Percentiles rank a stretch among this genome's conserved stretches.
Evolutionary conservation across 345 rosid species (phyloP).

Genomic region (Carallia brachiata): DNA sequence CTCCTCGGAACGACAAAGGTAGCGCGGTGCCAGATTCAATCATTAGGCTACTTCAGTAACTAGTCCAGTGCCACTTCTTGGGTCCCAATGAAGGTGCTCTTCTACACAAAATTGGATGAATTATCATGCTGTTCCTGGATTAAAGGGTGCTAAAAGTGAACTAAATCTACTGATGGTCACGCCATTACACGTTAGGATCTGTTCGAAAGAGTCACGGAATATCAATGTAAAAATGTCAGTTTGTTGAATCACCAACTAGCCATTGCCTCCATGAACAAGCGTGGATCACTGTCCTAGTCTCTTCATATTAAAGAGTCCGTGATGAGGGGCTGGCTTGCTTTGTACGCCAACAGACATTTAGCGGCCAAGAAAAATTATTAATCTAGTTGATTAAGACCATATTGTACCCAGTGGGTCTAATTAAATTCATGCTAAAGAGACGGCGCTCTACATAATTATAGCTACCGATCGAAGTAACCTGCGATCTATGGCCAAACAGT

Average conservation of each 20-base stretch:
- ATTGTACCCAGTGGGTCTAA: too few species aligned
- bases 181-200: constrained; percentile 15
- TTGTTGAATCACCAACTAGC: neutral
- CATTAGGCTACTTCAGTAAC: constrained; percentile 13
- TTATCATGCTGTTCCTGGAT: constrained; percentile 31
- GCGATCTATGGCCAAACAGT: neutral
- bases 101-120: constrained; percentile 35
- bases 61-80: too few species aligned
- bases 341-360: too few species aligned
- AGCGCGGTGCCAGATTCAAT: too few species aligned
- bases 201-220: constrained; percentile 14
- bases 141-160: constrained; percentile 36
- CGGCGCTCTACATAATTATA: neutral
- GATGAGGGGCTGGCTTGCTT: too few species aligned
- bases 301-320: too few species aligned
- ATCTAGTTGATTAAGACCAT: too few species aligned
- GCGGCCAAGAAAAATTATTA: too few species aligned
- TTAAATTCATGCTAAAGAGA: neutral
- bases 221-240: constrained; percentile 16
- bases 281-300: too few species aligned
- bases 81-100: constrained; percentile 25
- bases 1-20: constrained; percentile 39
- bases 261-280: too few species aligned
- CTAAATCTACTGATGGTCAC: constrained; percentile 34
- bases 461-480: neutral